Evolutionary conservation across 75 land plant species (phyloP).

Genomic region (Sequoia sempervirens): DNA sequence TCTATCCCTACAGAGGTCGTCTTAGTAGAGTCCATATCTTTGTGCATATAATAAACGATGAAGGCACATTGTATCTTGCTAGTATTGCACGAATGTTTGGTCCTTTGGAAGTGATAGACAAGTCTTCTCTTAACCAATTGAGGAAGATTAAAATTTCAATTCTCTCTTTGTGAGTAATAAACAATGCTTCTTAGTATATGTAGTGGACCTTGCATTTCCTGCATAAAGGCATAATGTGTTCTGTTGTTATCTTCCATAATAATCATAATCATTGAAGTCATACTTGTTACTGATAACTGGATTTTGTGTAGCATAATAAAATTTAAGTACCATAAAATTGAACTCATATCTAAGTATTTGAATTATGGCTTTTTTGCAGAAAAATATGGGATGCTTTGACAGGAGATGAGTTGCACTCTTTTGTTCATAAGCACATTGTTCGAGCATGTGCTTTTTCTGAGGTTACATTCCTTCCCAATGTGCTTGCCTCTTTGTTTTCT

Average conservation of each 20-base stretch:
- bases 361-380: slow-evolving; percentile 19
- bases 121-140: neutral
- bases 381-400: slow-evolving; percentile 91
- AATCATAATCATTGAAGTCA: neutral
- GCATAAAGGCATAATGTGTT: neutral
- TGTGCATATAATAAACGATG: neutral
- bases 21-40: too few species aligned
- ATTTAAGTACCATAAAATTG: neutral
- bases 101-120: neutral
- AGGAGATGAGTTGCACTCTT: slow-evolving; percentile 81
- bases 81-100: neutral
- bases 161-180: neutral
- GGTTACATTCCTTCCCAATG: slow-evolving; percentile 30
- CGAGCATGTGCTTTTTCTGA: slow-evolving; percentile 95
- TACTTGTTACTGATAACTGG: neutral
- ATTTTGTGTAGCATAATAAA: neutral
- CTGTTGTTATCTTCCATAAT: neutral
- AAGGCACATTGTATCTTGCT: neutral
- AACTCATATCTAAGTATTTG: slow-evolving; percentile 3
- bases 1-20: too few species aligned
- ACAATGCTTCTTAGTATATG: neutral
- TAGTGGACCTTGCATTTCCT: neutral
- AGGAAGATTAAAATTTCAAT: neutral
- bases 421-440: slow-evolving; percentile 94
- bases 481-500: slow-evolving; percentile 1